Evolutionary conservation across 2,329 filamentous ascomycete species (phyloP).

Genomic region (Beauveria medogensis): DNA sequence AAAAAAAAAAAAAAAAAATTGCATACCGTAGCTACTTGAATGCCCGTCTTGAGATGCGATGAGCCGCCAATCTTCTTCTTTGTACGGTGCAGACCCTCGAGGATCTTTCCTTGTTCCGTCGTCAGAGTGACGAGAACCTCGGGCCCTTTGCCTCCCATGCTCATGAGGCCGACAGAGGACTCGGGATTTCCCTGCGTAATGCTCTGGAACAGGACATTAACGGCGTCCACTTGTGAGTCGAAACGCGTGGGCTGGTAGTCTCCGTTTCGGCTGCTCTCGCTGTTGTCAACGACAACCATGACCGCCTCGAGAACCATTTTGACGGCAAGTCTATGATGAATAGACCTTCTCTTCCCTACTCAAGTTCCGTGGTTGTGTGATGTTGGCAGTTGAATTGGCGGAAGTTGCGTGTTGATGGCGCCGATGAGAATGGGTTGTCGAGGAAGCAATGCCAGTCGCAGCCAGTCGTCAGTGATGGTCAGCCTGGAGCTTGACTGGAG

Average conservation of each 20-base stretch:
- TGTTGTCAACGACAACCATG: slow-evolving; percentile 99
- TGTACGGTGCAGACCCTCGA: slow-evolving; percentile 84
- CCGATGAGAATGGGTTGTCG: slow-evolving; percentile 2
- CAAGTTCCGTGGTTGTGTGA: not conserved
- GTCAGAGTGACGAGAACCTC: slow-evolving; percentile 96
- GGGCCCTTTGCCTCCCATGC: slow-evolving; percentile 95
- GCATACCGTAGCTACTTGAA: slow-evolving; percentile 88
- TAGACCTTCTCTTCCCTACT: not conserved
- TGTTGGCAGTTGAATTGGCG: not conserved
- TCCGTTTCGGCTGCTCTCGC: slow-evolving; percentile 95
- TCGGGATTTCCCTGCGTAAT: slow-evolving; percentile 95
- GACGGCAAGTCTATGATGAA: slow-evolving; percentile 32
- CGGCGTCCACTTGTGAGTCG: slow-evolving; percentile 91
- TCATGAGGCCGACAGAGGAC: slow-evolving; percentile 96
- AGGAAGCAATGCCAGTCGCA: slow-evolving; percentile 5
- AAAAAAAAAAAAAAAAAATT: not conserved
- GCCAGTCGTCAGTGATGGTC: slow-evolving; percentile 13
- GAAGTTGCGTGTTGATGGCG: slow-evolving; percentile 2
- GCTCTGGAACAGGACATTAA: slow-evolving; percentile 89
- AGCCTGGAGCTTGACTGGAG: slow-evolving; percentile 10
- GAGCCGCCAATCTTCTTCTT: slow-evolving; percentile 84
- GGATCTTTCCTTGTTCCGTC: slow-evolving; percentile 89
- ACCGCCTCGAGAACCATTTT: slow-evolving; percentile 98
- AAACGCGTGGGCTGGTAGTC: slow-evolving; percentile 87
- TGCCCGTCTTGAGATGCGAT: slow-evolving; percentile 82